These are phyloP conservation scores for Saraca asoca DNA, from an alignment of 331 rosid species.

Conservation along the genomic window DNA sequence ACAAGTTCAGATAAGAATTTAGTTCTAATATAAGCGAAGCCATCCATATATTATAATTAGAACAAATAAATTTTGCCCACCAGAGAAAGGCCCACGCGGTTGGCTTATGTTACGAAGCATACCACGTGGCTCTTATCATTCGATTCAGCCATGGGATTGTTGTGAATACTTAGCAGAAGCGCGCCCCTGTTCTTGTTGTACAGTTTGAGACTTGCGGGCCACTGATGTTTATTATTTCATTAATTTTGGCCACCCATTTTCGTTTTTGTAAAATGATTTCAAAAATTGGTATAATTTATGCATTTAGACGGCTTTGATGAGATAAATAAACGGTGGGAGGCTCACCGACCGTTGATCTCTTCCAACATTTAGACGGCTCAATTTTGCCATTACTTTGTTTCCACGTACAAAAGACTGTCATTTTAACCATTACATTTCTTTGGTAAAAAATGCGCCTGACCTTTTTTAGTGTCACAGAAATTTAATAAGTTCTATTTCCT, in stretches of 20 bases:
- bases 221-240: constrained; percentile 2
- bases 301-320: constrained; percentile 32
- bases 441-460: too few relatives aligned
- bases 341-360: constrained; percentile 49
- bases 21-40: too few relatives aligned
- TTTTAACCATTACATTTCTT: constrained; percentile 22
- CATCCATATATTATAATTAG: too few relatives aligned
- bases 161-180: constrained; percentile 14
- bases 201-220: constrained; percentile 28
- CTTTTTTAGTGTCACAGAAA: too few relatives aligned
- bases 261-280: neutral
- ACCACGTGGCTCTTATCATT: constrained; percentile 35
- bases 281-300: neutral
- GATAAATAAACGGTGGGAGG: constrained; percentile 21
- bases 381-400: too few relatives aligned
- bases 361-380: too few relatives aligned
- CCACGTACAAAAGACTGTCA: neutral
- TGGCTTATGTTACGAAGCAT: neutral
- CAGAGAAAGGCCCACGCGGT: neutral
- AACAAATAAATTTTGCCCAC: too few relatives aligned
- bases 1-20: too few relatives aligned
- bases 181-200: constrained; percentile 34
- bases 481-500: too few relatives aligned
- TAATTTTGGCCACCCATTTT: constrained; percentile 34
- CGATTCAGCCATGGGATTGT: neutral